These are phyloP conservation scores for Suillus lakei DNA, from an alignment of 768 basidiomycete genomes.

Conservation along the genomic window DNA sequence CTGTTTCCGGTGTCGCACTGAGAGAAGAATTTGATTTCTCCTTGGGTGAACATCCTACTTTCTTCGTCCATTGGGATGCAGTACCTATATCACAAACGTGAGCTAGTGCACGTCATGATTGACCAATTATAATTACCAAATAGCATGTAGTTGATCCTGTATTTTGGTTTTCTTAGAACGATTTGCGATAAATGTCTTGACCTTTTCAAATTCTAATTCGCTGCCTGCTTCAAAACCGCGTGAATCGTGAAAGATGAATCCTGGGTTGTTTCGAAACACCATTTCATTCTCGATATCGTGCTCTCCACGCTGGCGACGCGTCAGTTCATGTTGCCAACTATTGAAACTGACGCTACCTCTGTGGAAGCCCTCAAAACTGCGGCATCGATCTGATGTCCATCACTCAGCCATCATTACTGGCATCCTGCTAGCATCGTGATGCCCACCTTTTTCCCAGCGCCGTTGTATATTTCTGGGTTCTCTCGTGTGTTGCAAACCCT, in stretches of 20 bases:
- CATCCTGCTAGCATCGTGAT: no score
- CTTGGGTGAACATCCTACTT: conserved; percentile 28
- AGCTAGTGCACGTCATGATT: not conserved
- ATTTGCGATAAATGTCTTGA: conserved; percentile 37
- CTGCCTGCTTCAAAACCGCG: conserved; percentile 44
- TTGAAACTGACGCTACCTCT: no score
- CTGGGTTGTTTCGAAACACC: conserved; percentile 33
- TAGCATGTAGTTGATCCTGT: conserved; percentile 40
- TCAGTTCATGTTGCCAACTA: not conserved
- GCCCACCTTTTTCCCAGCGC: no score
- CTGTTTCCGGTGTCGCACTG: conserved; percentile 12
- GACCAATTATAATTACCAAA: conserved; percentile 35
- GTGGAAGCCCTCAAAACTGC: no score
- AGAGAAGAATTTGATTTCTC: conserved; percentile 30
- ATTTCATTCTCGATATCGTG: conserved; percentile 39
- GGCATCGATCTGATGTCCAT: no score
- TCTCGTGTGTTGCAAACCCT: no score
- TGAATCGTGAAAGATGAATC: conserved; percentile 35
- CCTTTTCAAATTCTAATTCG: conserved; percentile 29
- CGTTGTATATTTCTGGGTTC: no score
- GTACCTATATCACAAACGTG: conserved; percentile 36
- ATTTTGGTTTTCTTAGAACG: conserved; percentile 21
- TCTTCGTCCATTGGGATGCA: conserved; percentile 37
- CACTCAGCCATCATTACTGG: no score
- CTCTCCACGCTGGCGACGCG: conserved; percentile 22